These are phyloP conservation scores for Oryza punctata DNA, from an alignment of 176 grass and related monocot species.

Conservation along the genomic window DNA sequence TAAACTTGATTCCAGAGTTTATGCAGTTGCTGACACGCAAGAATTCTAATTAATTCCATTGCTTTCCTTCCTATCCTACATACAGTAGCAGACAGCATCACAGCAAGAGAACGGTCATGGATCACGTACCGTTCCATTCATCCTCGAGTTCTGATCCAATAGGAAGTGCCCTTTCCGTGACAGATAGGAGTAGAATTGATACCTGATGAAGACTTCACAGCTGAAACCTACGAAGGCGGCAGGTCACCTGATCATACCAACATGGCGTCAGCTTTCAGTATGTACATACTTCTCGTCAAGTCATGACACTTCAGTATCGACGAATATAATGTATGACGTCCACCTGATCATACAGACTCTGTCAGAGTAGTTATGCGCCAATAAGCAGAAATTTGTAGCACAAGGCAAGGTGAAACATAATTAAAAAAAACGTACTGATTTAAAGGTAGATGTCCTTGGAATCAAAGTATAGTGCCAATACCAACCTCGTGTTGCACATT, in stretches of 20 bases:
- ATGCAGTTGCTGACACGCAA: constrained; percentile 54
- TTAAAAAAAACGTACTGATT: constrained; percentile 44
- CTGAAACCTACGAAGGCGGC: constrained; percentile 48
- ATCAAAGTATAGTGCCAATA: constrained; percentile 52
- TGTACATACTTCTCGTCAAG: constrained; percentile 49
- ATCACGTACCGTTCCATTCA: constrained; percentile 31
- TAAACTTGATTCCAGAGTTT: constrained; percentile 8
- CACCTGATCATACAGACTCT: constrained; percentile 32
- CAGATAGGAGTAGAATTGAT: constrained; percentile 38
- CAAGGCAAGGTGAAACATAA: constrained; percentile 30
- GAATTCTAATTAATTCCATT: constrained; percentile 33
- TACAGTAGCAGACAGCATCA: background rate
- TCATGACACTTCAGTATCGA: constrained; percentile 37
- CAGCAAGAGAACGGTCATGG: constrained; percentile 3
- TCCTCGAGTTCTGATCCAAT: constrained; percentile 34
- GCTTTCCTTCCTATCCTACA: constrained; percentile 30
- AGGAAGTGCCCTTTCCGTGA: constrained; percentile 35
- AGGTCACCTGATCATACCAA: constrained; percentile 40
- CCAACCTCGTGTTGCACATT: constrained; percentile 50
- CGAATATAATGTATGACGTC: constrained; percentile 35
- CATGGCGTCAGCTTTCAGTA: constrained; percentile 62
- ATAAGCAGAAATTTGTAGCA: constrained; percentile 24
- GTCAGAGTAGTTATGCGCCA: constrained; percentile 23
- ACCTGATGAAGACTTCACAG: constrained; percentile 34
- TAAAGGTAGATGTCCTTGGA: constrained; percentile 47